Evolutionary conservation across 2,329 filamentous ascomycete species (phyloP).

Genomic region (Aspergillus hortae): DNA sequence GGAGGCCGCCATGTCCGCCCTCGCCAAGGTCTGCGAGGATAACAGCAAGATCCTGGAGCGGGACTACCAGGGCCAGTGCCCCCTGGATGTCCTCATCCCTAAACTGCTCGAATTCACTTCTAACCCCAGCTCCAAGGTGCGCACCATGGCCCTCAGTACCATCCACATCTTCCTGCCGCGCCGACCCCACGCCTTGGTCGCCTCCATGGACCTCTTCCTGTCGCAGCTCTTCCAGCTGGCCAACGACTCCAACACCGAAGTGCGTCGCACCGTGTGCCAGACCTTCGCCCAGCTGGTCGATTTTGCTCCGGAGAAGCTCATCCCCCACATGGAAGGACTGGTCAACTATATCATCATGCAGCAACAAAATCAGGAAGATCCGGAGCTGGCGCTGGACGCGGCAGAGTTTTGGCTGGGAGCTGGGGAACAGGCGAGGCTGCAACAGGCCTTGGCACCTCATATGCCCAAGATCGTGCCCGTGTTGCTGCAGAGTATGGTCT

Average conservation of each 20-base stretch:
- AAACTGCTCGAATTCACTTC: constrained; percentile 85
- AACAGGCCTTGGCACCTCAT: constrained; percentile 71
- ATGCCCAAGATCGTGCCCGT: constrained; percentile 85
- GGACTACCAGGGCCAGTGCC: constrained; percentile 83
- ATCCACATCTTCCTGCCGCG: constrained; percentile 91
- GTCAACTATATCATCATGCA: constrained; percentile 92
- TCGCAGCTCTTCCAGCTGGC: constrained; percentile 79
- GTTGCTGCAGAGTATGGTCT: constrained; percentile 91
- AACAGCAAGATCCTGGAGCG: constrained; percentile 82
- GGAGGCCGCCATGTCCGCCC: constrained; percentile 88
- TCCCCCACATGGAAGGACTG: constrained; percentile 80
- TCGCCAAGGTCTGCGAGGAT: constrained; percentile 96
- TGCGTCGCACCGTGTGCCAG: constrained; percentile 88
- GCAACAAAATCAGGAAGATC: constrained; percentile 75
- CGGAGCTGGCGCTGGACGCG: constrained; percentile 87
- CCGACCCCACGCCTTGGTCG: constrained; percentile 76
- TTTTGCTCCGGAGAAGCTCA: constrained; percentile 81
- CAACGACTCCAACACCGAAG: constrained; percentile 71
- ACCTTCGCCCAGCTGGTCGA: constrained; percentile 91
- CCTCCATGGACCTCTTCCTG: constrained; percentile 76
- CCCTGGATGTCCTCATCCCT: constrained; percentile 82
- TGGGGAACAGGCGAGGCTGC: constrained; percentile 79
- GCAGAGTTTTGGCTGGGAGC: constrained; percentile 97
- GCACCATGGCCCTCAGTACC: constrained; percentile 72
- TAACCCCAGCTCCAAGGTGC: constrained; percentile 71